A percentile compares a stretch with the other conserved stretches of the same genome.
Conservation (phyloP, 441 rosid species). For the Biscutella laevigata region DNA sequence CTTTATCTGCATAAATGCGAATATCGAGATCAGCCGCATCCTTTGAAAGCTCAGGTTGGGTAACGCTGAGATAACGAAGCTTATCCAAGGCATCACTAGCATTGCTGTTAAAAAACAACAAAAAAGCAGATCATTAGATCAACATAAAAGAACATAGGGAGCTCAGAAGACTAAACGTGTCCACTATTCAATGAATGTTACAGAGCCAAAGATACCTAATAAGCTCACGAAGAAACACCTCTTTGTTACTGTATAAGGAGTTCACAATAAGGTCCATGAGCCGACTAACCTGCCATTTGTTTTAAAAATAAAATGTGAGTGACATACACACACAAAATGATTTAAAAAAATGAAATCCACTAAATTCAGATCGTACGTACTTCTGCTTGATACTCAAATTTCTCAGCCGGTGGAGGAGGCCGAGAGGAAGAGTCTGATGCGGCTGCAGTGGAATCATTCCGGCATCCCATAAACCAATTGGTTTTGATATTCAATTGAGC, state of each 20-base stretch:
- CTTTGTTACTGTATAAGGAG: conserved; percentile 89
- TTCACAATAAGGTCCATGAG: conserved; percentile 96
- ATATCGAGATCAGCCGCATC: conserved; percentile 69
- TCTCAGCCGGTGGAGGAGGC: conserved; percentile 56
- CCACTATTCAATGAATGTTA: not conserved
- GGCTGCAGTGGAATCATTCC: conserved; percentile 54
- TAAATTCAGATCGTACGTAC: conserved; percentile 25
- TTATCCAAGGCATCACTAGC: conserved; percentile 98
- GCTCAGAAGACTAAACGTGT: too few relatives aligned
- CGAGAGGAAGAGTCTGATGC: conserved; percentile 52
- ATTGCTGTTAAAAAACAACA: conserved; percentile 46
- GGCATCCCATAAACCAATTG: conserved; percentile 36
- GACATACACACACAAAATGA: not conserved
- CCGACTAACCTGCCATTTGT: conserved; percentile 70
- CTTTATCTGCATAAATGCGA: conserved; percentile 74
- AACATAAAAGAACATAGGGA: too few relatives aligned
- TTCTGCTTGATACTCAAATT: conserved; percentile 89
- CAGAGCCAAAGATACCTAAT: conserved; percentile 39
- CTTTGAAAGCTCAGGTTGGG: conserved; percentile 61
- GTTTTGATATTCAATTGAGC: conserved; percentile 28
- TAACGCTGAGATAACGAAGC: conserved; percentile 75
- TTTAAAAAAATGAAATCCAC: too few relatives aligned
- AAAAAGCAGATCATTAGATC: too few relatives aligned
- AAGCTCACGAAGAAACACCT: conserved; percentile 91
- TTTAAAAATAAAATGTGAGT: not conserved